Base-by-base conservation (phyloP, 2,329 filamentous ascomycete species). In the Pseudogymnoascus pannorum region DNA sequence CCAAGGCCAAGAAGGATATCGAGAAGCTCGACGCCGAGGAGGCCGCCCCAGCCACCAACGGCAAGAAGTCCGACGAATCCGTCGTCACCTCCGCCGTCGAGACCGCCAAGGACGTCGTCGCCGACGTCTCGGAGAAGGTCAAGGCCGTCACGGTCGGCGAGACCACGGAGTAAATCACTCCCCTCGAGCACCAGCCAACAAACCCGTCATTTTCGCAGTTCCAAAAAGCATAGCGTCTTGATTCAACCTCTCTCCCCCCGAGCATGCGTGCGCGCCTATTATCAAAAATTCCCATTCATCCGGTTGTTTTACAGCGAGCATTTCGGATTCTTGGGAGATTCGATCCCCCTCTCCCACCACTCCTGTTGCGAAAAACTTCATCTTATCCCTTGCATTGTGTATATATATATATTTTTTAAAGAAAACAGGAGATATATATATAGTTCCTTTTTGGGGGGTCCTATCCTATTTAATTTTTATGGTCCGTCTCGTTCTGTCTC, bases 1-100 rank as follows among this genome's bases (percentile, higher is more conserved):
- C 91, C 66, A 96, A 97, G 77, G 94, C 94, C 64, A 89, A 96
- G 81, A 93, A 93, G 76, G 92, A 97, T 76, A 95, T 99, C 65
- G 91, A 92, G 73, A 87, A 87, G 68, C 84, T 97, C 61, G 93
- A 97, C 73, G 86, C 87, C 61, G 79, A 83, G 66, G 83, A 84
- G 70, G 75, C 78, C 60, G 78, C 61, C 64, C 80, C 80, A 65
- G 76, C 74, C 67, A 70, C 77, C n/a, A 61, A 26, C 31, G 40
- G 33, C 26, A 36, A 61, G 29, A 61, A 57, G 60, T 22, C 40
- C 14, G 51, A 29, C 4, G 48, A 36, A 31, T 40, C 26, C 16
- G 42, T 40, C 51, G 31, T 61, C 51, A 31, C 67, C 24, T 69
- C 70, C 20, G 69, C 69, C 26, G 64, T 70, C 9, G 67, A 68